phyloP scores from a whole-genome alignment of 1,284 basidiomycete genomes.

The Pseudozyma tsukubaensis region DNA sequence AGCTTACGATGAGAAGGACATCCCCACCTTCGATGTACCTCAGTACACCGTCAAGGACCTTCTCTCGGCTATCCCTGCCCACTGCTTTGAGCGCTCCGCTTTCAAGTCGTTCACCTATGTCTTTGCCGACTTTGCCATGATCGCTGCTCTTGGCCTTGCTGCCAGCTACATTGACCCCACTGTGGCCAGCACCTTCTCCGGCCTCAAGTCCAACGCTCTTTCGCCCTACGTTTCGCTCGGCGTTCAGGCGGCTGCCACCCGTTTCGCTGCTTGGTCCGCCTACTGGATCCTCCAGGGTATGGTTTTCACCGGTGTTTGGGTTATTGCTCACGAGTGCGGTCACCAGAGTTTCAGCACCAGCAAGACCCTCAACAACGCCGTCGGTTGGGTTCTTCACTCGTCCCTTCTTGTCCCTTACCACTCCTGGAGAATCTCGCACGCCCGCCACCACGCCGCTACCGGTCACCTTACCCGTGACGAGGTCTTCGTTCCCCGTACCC shows the following conservation, averaged over 20 bases:
- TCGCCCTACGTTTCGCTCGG: constrained; percentile 74
- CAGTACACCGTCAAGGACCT: constrained; percentile 87
- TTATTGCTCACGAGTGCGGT: constrained; percentile 79
- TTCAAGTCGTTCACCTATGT: constrained; percentile 85
- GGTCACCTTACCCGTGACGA: constrained; percentile 95
- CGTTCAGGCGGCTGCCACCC: constrained; percentile 75
- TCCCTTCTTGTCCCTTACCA: constrained; percentile 95
- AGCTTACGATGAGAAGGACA: constrained; percentile 59
- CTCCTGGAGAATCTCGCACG: constrained; percentile 96
- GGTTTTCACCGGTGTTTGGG: constrained; percentile 92
- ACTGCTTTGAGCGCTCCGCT: constrained; percentile 93
- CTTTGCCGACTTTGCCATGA: constrained; percentile 79
- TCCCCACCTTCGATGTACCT: constrained; percentile 76
- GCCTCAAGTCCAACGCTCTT: constrained; percentile 41
- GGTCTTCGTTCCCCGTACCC: constrained; percentile 92
- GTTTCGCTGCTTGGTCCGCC: constrained; percentile 80
- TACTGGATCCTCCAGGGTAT: constrained; percentile 88
- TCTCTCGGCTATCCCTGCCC: constrained; percentile 84
- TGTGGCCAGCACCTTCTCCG: constrained; percentile 51
- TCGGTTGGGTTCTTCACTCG: constrained; percentile 95
- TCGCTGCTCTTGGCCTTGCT: constrained; percentile 78
- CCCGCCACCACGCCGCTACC: constrained; percentile 94
- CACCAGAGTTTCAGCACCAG: constrained; percentile 98
- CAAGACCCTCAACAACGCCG: constrained; percentile 90
- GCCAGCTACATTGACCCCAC: constrained; percentile 77